phyloP scores from a whole-genome alignment of 768 basidiomycete genomes.

The Gyrodon lividus region DNA sequence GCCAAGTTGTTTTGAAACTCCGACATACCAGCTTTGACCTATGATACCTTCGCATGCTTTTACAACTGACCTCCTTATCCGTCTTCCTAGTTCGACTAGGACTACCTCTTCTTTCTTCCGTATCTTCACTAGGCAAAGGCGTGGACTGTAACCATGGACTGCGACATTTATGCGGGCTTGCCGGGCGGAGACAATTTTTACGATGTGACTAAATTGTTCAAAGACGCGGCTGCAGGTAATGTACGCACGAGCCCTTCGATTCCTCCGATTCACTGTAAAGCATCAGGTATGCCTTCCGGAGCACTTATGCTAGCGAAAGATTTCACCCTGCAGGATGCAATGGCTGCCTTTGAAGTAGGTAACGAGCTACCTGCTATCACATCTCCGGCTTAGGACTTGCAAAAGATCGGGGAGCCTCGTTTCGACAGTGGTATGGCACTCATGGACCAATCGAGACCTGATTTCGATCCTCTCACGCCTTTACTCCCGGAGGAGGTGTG shows the following conservation, averaged over 20 bases:
- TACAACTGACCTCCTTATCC: slow-evolving; percentile 8
- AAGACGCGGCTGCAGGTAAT: slow-evolving; percentile 60
- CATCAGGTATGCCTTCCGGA: slow-evolving; percentile 59
- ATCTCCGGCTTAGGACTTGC: slow-evolving; percentile 13
- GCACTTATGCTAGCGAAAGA: slow-evolving; percentile 64
- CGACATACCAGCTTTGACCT: slow-evolving; percentile 10
- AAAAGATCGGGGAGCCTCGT: slow-evolving; percentile 84
- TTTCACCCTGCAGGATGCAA: slow-evolving; percentile 82
- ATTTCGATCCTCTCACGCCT: slow-evolving; percentile 63
- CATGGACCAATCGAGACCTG: slow-evolving; percentile 40
- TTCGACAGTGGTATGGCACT: slow-evolving; percentile 77
- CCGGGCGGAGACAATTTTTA: slow-evolving; percentile 63
- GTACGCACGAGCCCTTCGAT: not conserved
- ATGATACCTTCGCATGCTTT: no score
- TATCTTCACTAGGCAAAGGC: not conserved
- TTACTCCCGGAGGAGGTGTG: slow-evolving; percentile 80
- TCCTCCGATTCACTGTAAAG: slow-evolving; percentile 12
- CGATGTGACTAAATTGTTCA: slow-evolving; percentile 63
- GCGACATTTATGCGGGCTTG: slow-evolving; percentile 15
- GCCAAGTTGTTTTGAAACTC: slow-evolving; percentile 29
- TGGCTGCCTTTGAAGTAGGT: slow-evolving; percentile 87
- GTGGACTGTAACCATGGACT: slow-evolving; percentile 19
- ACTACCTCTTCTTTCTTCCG: not conserved
- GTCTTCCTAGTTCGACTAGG: not conserved
- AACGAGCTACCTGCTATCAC: slow-evolving; percentile 3